Percentiles rank a stretch among this genome's conserved stretches.
Evolutionary conservation across 169 alveolate species (phyloP).

Genomic region (Plasmodium chabaudi): DNA sequence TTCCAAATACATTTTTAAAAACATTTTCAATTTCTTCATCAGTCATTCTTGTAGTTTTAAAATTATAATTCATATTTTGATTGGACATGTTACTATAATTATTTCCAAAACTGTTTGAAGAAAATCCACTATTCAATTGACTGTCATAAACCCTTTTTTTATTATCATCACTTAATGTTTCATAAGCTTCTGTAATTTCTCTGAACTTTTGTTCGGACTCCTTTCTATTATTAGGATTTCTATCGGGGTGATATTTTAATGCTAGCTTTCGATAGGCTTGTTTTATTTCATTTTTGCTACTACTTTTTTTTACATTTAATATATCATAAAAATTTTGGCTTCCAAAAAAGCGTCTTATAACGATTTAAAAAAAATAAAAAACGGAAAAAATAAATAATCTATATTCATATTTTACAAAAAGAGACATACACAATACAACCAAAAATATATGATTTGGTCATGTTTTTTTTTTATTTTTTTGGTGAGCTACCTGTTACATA

Average conservation of each 20-base stretch:
- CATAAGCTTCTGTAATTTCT: constrained; percentile 96
- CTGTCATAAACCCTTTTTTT: constrained; percentile 93
- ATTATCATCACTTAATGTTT: constrained; percentile 94
- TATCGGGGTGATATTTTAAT: constrained; percentile 95
- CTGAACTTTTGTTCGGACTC: constrained; percentile 92
- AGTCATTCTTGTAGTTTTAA: constrained; percentile 51
- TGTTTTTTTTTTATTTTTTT: no score
- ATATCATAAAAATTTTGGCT: constrained; percentile 78
- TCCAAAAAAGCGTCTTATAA: constrained; percentile 6
- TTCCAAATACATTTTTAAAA: constrained; percentile 70
- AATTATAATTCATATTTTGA: constrained; percentile 20
- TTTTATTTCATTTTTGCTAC: constrained; percentile 91
- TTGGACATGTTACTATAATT: constrained; percentile 10
- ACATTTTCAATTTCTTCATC: constrained; percentile 75
- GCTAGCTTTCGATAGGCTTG: constrained; percentile 94
- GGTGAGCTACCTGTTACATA: no score
- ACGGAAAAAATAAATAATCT: neutral
- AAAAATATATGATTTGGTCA: no score
- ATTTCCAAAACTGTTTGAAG: constrained; percentile 4
- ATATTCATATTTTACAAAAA: no score
- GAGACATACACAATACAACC: no score
- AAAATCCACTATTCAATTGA: constrained; percentile 66
- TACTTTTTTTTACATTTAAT: constrained; percentile 80
- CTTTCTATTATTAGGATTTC: constrained; percentile 92
- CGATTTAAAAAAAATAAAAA: neutral